Evolutionary conservation across 202 grass and related monocot species (phyloP).

Genomic region (Setaria italica): DNA sequence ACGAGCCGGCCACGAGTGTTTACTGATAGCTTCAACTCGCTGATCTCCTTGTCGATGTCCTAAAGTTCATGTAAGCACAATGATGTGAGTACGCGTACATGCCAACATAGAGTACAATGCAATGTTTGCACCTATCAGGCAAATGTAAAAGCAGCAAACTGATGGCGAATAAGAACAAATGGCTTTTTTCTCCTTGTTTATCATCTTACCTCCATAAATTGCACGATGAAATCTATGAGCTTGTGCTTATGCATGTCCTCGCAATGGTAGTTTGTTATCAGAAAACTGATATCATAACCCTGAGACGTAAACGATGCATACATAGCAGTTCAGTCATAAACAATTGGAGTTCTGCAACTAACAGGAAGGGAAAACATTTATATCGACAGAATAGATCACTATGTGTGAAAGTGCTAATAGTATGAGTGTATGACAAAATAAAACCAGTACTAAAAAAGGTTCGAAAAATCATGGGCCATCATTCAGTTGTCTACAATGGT

Average conservation of each 20-base stretch:
- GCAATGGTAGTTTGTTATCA: constrained; percentile 98
- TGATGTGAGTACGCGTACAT: background rate
- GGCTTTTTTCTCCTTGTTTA: background rate
- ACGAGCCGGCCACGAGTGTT: constrained; percentile 91
- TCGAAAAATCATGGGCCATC: background rate
- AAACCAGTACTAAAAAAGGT: constrained; percentile 8
- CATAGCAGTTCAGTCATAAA: background rate
- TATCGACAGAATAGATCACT: background rate
- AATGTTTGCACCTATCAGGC: background rate
- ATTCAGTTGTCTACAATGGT: constrained; percentile 2
- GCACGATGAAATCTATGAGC: constrained; percentile 98
- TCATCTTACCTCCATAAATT: constrained; percentile 94
- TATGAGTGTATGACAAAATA: background rate
- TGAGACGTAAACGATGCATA: constrained; percentile 45
- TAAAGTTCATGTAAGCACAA: constrained; percentile 31
- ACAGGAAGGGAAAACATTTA: background rate
- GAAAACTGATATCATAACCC: constrained; percentile 97
- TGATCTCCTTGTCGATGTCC: constrained; percentile 99
- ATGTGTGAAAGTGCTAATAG: background rate
- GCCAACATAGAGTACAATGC: background rate
- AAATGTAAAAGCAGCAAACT: background rate
- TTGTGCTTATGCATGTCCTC: constrained; percentile 99
- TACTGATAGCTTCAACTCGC: constrained; percentile 88
- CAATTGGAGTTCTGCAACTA: background rate
- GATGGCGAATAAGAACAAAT: background rate